Percentiles rank a stretch among this genome's conserved stretches.
Conservation (phyloP, 352 stramenopile genomes). For the Phytopythium sindhum region DNA sequence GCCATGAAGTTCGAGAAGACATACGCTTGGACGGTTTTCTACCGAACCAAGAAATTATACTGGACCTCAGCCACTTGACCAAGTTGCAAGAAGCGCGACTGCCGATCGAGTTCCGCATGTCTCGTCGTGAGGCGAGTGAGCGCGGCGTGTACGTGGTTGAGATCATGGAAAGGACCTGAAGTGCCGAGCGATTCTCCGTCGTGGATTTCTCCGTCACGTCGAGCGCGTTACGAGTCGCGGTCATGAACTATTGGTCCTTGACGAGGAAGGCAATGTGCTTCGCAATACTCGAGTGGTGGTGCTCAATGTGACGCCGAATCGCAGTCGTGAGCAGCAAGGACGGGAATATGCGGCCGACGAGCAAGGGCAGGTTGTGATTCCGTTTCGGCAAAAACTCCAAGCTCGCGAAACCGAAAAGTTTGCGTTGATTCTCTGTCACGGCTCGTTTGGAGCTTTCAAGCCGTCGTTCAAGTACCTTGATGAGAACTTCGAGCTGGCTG, state of each 20-base stretch:
- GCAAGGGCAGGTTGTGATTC: conserved; percentile 33
- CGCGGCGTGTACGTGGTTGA: conserved; percentile 63
- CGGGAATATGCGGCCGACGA: conserved; percentile 26
- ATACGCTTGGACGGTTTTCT: conserved; percentile 56
- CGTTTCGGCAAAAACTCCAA: conserved; percentile 36
- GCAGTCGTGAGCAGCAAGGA: conserved; percentile 28
- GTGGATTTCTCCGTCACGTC: conserved; percentile 48
- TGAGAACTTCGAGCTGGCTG: conserved; percentile 25
- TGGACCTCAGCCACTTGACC: conserved; percentile 46
- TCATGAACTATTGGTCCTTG: conserved; percentile 47
- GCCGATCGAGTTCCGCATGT: conserved; percentile 23
- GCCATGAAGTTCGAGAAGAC: conserved; percentile 40
- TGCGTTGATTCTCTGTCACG: conserved; percentile 36
- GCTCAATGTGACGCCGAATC: conserved; percentile 36
- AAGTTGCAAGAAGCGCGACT: conserved; percentile 44
- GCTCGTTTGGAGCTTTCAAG: conserved; percentile 37
- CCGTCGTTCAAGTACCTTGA: conserved; percentile 37
- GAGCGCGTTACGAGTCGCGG: conserved; percentile 38
- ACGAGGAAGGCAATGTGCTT: conserved; percentile 40
- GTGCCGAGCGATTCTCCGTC: conserved; percentile 54
- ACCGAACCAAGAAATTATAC: conserved; percentile 44
- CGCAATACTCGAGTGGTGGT: conserved; percentile 28
- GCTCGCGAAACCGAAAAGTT: conserved; percentile 23
- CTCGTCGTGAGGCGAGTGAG: conserved; percentile 6
- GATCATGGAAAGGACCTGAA: conserved; percentile 51